Evolutionary conservation across 2,329 filamentous ascomycete genomes (phyloP).

Genomic region (Coniella vitis): DNA sequence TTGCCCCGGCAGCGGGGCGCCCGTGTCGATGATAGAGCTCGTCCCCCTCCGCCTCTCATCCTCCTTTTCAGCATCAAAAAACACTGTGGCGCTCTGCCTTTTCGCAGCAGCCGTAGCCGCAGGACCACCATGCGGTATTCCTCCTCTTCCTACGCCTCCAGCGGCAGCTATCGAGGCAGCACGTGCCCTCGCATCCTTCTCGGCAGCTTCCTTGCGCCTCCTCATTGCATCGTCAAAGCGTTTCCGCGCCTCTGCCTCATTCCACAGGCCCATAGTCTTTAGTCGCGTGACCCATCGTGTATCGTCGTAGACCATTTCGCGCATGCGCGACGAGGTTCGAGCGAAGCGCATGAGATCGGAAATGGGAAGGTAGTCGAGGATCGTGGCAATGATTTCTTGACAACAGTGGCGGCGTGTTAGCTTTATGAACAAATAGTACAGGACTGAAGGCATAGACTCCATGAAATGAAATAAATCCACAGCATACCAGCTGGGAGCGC

Average conservation of each 20-base stretch:
- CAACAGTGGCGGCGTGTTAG: neutral
- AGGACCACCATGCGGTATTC: neutral
- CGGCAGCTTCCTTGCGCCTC: slow-evolving; percentile 50
- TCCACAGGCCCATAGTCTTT: slow-evolving; percentile 85
- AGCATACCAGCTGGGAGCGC: slow-evolving; percentile 71
- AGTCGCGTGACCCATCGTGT: slow-evolving; percentile 86
- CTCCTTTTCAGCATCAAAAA: slow-evolving; percentile 48
- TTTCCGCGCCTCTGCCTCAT: slow-evolving; percentile 76
- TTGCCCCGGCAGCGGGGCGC: neutral
- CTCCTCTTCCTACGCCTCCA: slow-evolving; percentile 8
- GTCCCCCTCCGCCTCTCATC: slow-evolving; percentile 20
- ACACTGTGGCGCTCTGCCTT: slow-evolving; percentile 1
- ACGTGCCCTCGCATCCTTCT: slow-evolving; percentile 41
- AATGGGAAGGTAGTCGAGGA: slow-evolving; percentile 84
- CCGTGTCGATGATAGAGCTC: neutral
- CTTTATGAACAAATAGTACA: neutral
- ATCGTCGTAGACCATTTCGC: slow-evolving; percentile 98
- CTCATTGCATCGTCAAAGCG: slow-evolving; percentile 68
- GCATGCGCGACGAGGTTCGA: slow-evolving; percentile 74
- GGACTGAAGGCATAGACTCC: no score
- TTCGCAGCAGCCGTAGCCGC: slow-evolving; percentile 16
- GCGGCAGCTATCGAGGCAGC: slow-evolving; percentile 22
- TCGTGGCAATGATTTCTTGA: slow-evolving; percentile 75
- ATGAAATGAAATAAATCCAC: neutral
- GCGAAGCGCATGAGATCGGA: slow-evolving; percentile 81